A percentile compares a stretch with the other conserved stretches of the same genome.
These are phyloP conservation scores for Zygosaccharomyces sapae DNA, from an alignment of 1,139 yeast genomes.

Conservation along the genomic window DNA sequence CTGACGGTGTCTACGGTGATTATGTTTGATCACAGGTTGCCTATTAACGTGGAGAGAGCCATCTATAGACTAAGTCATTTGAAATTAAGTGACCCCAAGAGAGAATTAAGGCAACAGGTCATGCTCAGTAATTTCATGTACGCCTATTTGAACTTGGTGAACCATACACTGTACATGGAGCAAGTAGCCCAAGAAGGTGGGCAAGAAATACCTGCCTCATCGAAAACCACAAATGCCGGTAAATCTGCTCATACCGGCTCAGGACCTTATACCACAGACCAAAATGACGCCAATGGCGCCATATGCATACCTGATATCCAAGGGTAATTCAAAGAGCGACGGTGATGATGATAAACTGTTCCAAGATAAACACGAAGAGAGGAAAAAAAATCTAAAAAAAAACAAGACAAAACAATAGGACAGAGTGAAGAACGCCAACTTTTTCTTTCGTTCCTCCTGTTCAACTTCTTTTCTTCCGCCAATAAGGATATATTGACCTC, in stretches of 20 bases:
- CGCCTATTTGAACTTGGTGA: conserved; percentile 89
- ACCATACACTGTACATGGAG: conserved; percentile 76
- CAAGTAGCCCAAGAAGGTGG: conserved; percentile 41
- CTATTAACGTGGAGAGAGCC: conserved; percentile 93
- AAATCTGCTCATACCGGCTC: background rate
- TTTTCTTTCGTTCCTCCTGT: too few species aligned
- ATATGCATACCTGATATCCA: conserved; percentile 17
- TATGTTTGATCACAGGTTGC: conserved; percentile 81
- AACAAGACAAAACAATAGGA: conserved; percentile 1
- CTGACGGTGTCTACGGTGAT: conserved; percentile 68
- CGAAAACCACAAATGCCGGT: background rate
- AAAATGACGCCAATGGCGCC: conserved; percentile 16
- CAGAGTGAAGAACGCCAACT: too few species aligned
- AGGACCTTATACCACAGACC: conserved; percentile 12
- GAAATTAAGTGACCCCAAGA: conserved; percentile 87
- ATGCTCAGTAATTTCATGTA: conserved; percentile 93
- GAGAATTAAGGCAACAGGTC: conserved; percentile 90
- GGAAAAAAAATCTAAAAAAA: background rate
- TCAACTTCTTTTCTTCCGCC: too few species aligned
- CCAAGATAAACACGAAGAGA: background rate
- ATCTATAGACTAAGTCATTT: conserved; percentile 87
- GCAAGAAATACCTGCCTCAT: background rate
- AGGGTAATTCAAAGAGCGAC: conserved; percentile 2
- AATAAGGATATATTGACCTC: too few species aligned
- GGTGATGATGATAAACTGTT: background rate